A percentile compares a stretch with the other conserved stretches of the same genome.
phyloP scores from a whole-genome alignment of 495 filamentous ascomycete genomes.

The Talaromyces adpressus region DNA sequence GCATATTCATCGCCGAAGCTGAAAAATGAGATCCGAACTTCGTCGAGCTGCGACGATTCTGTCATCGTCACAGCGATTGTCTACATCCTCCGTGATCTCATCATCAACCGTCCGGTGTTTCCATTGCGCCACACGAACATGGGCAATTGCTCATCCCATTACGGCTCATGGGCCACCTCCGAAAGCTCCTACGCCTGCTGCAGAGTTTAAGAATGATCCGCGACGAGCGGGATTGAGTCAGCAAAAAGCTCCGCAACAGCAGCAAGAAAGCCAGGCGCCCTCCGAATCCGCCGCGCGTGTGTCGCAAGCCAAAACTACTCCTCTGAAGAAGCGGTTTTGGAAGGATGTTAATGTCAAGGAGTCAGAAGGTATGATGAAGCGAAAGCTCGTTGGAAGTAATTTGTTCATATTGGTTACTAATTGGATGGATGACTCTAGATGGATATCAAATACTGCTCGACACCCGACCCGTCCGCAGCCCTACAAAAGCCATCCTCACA shows the following conservation, averaged over 20 bases:
- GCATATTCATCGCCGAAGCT: neutral
- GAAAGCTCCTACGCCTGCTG: constrained; percentile 56
- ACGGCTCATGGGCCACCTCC: constrained; percentile 84
- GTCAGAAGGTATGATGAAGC: constrained; percentile 32
- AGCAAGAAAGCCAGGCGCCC: constrained; percentile 37
- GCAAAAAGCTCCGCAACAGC: constrained; percentile 45
- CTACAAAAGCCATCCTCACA: constrained; percentile 61
- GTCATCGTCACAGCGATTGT: neutral
- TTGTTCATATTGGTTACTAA: neutral
- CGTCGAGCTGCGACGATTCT: neutral
- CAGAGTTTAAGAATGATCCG: constrained; percentile 29
- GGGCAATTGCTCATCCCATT: constrained; percentile 57
- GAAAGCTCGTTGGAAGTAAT: neutral
- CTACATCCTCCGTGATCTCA: neutral
- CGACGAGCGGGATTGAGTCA: constrained; percentile 45
- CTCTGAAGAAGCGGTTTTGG: constrained; percentile 72
- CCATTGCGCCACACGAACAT: constrained; percentile 42
- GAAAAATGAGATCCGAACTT: neutral
- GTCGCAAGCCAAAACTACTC: constrained; percentile 28
- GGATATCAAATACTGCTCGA: constrained; percentile 75
- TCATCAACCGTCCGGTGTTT: constrained; percentile 28
- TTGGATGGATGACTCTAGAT: constrained; percentile 25
- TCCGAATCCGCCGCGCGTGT: constrained; percentile 12
- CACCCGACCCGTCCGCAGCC: constrained; percentile 68
- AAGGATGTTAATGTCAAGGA: constrained; percentile 62